Conservation (phyloP, 257 asterid species). For the Paraleonurus japonicus region DNA sequence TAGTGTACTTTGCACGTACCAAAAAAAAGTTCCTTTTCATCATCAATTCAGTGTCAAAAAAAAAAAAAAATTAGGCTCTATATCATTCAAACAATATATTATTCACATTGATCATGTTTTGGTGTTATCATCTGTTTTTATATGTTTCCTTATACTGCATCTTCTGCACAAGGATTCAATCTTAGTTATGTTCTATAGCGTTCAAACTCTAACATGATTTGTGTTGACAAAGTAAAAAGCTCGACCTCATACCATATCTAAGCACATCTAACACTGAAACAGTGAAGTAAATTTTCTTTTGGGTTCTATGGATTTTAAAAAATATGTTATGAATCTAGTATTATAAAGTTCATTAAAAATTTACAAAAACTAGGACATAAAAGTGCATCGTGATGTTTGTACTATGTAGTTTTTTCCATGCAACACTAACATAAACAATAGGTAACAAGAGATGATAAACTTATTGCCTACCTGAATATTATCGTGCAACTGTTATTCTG, state of each 20-base stretch:
- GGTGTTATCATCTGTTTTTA: background rate
- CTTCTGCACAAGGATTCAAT: background rate
- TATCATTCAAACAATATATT: background rate
- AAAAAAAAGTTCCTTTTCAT: background rate
- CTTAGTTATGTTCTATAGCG: background rate
- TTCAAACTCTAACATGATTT: too few relatives aligned
- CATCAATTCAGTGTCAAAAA: background rate
- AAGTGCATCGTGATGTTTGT: background rate
- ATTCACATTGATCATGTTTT: background rate
- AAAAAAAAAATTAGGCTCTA: too few relatives aligned
- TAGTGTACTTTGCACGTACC: background rate
- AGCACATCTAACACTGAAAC: too few relatives aligned
- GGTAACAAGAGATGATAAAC: background rate
- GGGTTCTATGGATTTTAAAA: background rate
- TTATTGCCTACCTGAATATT: background rate
- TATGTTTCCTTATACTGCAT: background rate
- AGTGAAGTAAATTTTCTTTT: too few relatives aligned
- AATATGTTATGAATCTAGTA: background rate
- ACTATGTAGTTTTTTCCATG: background rate
- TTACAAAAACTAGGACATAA: background rate
- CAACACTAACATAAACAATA: background rate
- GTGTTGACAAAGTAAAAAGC: too few relatives aligned
- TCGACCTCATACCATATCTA: too few relatives aligned
- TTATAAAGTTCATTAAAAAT: background rate
- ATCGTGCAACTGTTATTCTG: background rate